Percentiles rank a stretch among this genome's conserved stretches.
These are phyloP conservation scores for Orbilia javanica DNA, from an alignment of 2,329 filamentous ascomycete genomes.

Conservation along the genomic window DNA sequence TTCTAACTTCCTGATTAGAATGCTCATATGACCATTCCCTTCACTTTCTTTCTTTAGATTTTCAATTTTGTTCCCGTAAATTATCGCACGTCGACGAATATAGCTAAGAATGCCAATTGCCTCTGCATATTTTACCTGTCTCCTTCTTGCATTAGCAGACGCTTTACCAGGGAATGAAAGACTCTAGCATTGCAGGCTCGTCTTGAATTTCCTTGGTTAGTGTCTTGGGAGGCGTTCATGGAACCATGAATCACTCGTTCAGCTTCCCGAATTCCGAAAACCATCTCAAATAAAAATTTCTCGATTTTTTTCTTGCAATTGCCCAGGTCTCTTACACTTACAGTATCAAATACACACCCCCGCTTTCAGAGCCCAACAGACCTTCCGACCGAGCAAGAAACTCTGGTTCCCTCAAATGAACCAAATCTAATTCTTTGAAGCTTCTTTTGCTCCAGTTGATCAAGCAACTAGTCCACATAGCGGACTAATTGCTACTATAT, in stretches of 20 bases:
- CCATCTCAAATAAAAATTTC: constrained; percentile 10
- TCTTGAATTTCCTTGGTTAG: constrained; percentile 34
- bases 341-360: neutral
- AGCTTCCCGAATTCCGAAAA: constrained; percentile 37
- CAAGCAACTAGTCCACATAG: too few species aligned
- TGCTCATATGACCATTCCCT: constrained; percentile 37
- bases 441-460: too few species aligned
- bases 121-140: constrained; percentile 13
- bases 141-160: constrained; percentile 16
- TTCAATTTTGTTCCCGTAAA: neutral
- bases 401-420: neutral
- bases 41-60: constrained; percentile 7
- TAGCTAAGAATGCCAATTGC: constrained; percentile 13
- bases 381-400: neutral
- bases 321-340: neutral
- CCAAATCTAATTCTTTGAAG: too few species aligned
- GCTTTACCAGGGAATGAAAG: constrained; percentile 24
- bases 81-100: neutral
- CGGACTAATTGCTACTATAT: too few species aligned
- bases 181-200: constrained; percentile 13
- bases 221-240: constrained; percentile 26
- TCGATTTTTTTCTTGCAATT: neutral
- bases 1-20: constrained; percentile 29
- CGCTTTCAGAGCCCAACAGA: neutral
- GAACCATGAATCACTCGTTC: neutral